phyloP scores from a whole-genome alignment of 2,329 filamentous ascomycete genomes.

The Tolypocladium amazonense region DNA sequence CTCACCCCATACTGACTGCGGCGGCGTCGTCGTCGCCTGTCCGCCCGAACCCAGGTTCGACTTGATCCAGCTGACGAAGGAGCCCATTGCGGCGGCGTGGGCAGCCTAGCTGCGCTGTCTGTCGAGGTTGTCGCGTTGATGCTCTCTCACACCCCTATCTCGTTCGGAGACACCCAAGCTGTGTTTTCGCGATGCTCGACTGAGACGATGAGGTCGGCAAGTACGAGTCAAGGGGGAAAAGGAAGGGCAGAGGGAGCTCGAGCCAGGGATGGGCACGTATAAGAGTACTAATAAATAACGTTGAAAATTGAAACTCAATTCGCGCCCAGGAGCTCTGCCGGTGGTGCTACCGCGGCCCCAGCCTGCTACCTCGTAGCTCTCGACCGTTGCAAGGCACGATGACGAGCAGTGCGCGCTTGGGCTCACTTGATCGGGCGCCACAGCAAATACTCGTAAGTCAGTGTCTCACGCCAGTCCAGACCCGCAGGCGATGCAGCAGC shows the following conservation, averaged over 20 bases:
- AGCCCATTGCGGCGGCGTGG: slow-evolving; percentile 20
- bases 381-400: background rate
- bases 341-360: background rate
- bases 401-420: background rate
- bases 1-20: slow-evolving; percentile 25
- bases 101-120: background rate
- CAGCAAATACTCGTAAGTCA: slow-evolving; percentile 10
- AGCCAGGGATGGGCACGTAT: background rate
- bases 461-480: slow-evolving; percentile 15
- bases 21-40: slow-evolving; percentile 11
- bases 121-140: background rate
- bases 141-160: background rate
- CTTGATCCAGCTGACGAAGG: slow-evolving; percentile 28
- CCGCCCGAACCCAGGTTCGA: slow-evolving; percentile 16
- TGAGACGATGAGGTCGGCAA: background rate
- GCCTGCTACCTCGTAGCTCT: background rate
- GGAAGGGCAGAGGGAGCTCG: background rate
- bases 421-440: background rate
- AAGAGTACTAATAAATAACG: background rate
- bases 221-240: background rate
- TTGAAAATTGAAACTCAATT: background rate
- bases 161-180: background rate
- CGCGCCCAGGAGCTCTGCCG: background rate
- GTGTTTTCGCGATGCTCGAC: background rate
- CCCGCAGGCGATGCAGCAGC: background rate